phyloP scores from a whole-genome alignment of 2,329 filamentous ascomycete species.

The Epichloe elymi region DNA sequence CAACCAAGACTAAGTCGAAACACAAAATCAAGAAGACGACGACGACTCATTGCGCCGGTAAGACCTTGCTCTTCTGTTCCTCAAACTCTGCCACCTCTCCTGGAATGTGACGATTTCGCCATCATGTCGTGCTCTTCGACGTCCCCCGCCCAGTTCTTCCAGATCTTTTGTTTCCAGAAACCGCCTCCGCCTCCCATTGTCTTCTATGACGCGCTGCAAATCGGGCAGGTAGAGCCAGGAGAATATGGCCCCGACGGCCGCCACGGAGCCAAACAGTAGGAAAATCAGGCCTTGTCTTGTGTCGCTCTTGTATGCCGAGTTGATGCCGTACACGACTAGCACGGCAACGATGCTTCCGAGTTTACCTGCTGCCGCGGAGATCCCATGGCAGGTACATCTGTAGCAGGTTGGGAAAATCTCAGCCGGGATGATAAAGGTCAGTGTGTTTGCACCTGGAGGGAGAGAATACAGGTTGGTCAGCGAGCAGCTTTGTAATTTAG shows the following conservation, averaged over 20 bases:
- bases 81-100: slow-evolving; percentile 29
- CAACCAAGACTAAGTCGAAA: no score
- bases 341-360: slow-evolving; percentile 41
- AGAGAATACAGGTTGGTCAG: not conserved
- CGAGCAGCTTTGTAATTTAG: not conserved
- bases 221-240: slow-evolving; percentile 40
- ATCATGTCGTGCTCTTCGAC: slow-evolving; percentile 28
- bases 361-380: slow-evolving; percentile 48
- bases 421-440: slow-evolving; percentile 51
- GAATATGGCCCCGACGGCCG: slow-evolving; percentile 33
- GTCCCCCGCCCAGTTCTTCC: slow-evolving; percentile 38
- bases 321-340: slow-evolving; percentile 36
- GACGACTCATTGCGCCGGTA: slow-evolving; percentile 1
- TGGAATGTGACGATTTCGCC: slow-evolving; percentile 31
- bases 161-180: slow-evolving; percentile 33
- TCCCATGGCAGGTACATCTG: slow-evolving; percentile 48
- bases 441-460: slow-evolving; percentile 40
- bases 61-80: slow-evolving; percentile 16
- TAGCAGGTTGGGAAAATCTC: slow-evolving; percentile 53
- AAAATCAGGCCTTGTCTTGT: slow-evolving; percentile 36
- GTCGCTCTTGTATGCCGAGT: slow-evolving; percentile 26
- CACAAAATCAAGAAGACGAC: not conserved
- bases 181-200: slow-evolving; percentile 21
- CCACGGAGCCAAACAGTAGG: slow-evolving; percentile 36
- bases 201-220: slow-evolving; percentile 25